Base-by-base conservation (phyloP, 768 basidiomycete species). In the Calocera viscosa region DNA sequence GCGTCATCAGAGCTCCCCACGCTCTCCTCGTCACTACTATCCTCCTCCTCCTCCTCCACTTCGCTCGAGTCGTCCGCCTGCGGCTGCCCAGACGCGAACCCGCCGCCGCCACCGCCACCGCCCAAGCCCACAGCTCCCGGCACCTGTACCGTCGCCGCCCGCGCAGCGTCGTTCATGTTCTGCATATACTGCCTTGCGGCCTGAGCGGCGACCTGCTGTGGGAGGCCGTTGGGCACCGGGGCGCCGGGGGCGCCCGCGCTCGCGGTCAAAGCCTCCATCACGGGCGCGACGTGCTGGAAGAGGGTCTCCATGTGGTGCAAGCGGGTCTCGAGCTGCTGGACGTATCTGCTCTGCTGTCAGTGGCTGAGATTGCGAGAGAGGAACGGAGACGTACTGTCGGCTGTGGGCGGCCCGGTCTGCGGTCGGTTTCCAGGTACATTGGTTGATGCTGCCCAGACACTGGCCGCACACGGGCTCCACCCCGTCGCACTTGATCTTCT, bases 401-500 rank as follows among this genome's bases (percentile, higher is more conserved):
- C 91, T 93, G 69, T 92, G 78, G 2, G 91, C 91, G 26, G 91
- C 91, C 72, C 91, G 85, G 76, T 93, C 91, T 78, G 91, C 92
- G 5, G 91, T 93, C 77, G 93, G 91, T 47, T 91, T 80, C 91
- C 91, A 93, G 49, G 88, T 90, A 73, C 91, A 93, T 71, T 86
- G 83, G 0, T 88, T 87, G 53, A 84, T 85, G 7, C 89, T 87
- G 47, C 83, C 78, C 19, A 83, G 74, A 73, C 91, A 93, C 73
- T 92, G 91, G 0, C 89, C 87, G 72, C 91, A 93, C 12, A 86
- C 88, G 14, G 91, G 91, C 74, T 93, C 91, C 72, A 80, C 83
- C 70, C 91, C 91, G 78, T 93, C 91, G 76, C 91, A 93, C 75
- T 93, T 93, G 75, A 93, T 91, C 82, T 93, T 93, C 84, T 92